These are phyloP conservation scores for Hymenoscyphus repandus DNA, from an alignment of 2,329 filamentous ascomycete species.

Conservation along the genomic window DNA sequence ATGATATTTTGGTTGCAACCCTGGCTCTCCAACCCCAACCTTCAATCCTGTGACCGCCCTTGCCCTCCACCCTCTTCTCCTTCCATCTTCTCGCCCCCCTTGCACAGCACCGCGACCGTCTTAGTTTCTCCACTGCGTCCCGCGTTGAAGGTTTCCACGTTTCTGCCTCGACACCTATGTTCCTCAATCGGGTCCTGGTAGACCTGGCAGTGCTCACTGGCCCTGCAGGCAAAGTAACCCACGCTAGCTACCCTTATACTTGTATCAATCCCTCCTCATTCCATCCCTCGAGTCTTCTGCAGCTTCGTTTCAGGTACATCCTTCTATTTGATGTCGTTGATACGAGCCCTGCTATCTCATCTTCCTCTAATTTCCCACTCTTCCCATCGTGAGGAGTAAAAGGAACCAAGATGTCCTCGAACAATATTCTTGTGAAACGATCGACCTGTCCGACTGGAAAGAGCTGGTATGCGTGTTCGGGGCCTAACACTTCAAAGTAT, in stretches of 20 bases:
- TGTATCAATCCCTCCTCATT: conserved; percentile 4
- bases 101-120: not conserved
- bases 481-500: conserved; percentile 24
- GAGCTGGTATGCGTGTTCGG: conserved; percentile 37
- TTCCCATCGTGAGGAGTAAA: not conserved
- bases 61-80: not conserved
- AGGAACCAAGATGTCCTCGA: conserved; percentile 5
- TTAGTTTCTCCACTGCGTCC: conserved; percentile 1
- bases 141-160: conserved; percentile 10
- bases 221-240: not conserved
- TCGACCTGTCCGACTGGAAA: conserved; percentile 16
- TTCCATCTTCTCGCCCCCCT: not conserved
- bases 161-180: conserved; percentile 5
- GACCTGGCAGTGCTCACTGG: not conserved
- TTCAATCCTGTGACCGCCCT: not conserved
- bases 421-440: not conserved
- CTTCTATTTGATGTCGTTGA: conserved; percentile 2
- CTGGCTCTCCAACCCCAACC: not conserved
- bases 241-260: conserved; percentile 3
- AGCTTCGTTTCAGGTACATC: conserved; percentile 5
- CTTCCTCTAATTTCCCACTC: conserved; percentile 1
- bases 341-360: not conserved
- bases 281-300: not conserved
- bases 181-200: conserved; percentile 1
- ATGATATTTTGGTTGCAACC: not conserved